Evolutionary conservation across 768 basidiomycete genomes (phyloP).

Genomic region (Leccinum aurantiacum): DNA sequence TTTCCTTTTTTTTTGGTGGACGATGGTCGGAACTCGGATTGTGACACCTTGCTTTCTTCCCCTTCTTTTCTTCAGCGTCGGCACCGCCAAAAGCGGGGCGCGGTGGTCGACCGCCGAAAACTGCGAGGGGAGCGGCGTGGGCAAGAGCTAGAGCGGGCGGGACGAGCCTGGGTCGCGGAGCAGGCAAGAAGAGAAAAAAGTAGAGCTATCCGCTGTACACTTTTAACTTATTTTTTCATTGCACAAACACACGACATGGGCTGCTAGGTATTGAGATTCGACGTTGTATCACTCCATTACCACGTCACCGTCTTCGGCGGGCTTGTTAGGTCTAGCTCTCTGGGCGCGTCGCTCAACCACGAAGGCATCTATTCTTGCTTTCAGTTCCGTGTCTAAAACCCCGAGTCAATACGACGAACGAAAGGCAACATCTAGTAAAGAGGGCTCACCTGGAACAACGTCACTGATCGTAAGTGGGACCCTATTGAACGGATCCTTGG

Average conservation of each 20-base stretch:
- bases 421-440: background rate
- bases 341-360: conserved; percentile 55
- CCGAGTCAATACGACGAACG: conserved; percentile 9
- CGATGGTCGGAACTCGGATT: background rate
- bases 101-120: conserved; percentile 29
- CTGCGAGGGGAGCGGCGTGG: conserved; percentile 23
- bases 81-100: conserved; percentile 24
- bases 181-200: conserved; percentile 34
- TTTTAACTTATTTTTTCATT: conserved; percentile 5
- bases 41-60: conserved; percentile 10
- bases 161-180: conserved; percentile 24
- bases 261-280: conserved; percentile 8
- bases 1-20: background rate
- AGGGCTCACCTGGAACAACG: conserved; percentile 66
- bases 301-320: conserved; percentile 32
- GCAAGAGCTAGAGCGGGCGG: conserved; percentile 30
- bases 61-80: conserved; percentile 13
- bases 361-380: conserved; percentile 72
- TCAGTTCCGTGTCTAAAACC: conserved; percentile 61
- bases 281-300: conserved; percentile 19
- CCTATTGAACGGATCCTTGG: conserved; percentile 95
- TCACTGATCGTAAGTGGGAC: conserved; percentile 77
- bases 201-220: conserved; percentile 15
- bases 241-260: background rate
- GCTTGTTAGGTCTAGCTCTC: conserved; percentile 23